Percentiles rank a stretch among this genome's conserved stretches.
Conservation (phyloP, 1,139 yeast genomes). For the Pichiaceae sp. region DNA sequence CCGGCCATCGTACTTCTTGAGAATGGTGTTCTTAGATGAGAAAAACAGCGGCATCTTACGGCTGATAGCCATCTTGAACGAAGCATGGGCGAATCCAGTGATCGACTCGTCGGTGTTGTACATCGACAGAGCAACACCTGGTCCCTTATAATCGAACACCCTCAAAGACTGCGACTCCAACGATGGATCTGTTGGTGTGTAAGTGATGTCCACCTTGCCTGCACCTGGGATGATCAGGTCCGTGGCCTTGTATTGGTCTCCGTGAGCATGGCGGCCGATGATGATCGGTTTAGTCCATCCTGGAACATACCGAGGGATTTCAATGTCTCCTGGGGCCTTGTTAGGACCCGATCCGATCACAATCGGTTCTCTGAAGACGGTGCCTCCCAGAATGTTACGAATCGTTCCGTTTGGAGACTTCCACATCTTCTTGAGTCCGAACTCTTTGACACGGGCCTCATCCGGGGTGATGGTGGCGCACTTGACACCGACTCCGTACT, state of each 20-base stretch:
- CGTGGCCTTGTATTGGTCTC: slow-evolving; percentile 79
- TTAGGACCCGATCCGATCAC: slow-evolving; percentile 42
- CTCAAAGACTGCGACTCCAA: slow-evolving; percentile 32
- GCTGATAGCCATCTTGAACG: slow-evolving; percentile 64
- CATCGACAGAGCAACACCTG: slow-evolving; percentile 77
- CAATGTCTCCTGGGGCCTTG: slow-evolving; percentile 31
- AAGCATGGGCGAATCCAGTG: slow-evolving; percentile 67
- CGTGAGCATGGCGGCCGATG: slow-evolving; percentile 81
- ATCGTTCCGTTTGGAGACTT: slow-evolving; percentile 80
- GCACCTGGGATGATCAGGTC: slow-evolving; percentile 62
- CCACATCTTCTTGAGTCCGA: slow-evolving; percentile 75
- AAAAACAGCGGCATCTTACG: slow-evolving; percentile 60
- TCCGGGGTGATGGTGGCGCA: slow-evolving; percentile 87
- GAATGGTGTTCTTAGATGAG: slow-evolving; percentile 73
- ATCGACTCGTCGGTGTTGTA: slow-evolving; percentile 80
- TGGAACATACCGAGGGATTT: slow-evolving; percentile 68
- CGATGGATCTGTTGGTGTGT: slow-evolving; percentile 56
- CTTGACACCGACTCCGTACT: slow-evolving; percentile 75
- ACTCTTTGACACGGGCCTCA: slow-evolving; percentile 73
- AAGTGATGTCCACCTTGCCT: slow-evolving; percentile 60
- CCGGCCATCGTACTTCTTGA: slow-evolving; percentile 75
- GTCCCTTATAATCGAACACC: slow-evolving; percentile 53
- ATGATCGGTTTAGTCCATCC: slow-evolving; percentile 79
- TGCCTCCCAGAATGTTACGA: slow-evolving; percentile 73
- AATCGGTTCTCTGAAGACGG: slow-evolving; percentile 79